Percentiles rank a stretch among this genome's conserved stretches.
Evolutionary conservation across 2,329 filamentous ascomycete species (phyloP).

Genomic region (Aspergillus jensenii): DNA sequence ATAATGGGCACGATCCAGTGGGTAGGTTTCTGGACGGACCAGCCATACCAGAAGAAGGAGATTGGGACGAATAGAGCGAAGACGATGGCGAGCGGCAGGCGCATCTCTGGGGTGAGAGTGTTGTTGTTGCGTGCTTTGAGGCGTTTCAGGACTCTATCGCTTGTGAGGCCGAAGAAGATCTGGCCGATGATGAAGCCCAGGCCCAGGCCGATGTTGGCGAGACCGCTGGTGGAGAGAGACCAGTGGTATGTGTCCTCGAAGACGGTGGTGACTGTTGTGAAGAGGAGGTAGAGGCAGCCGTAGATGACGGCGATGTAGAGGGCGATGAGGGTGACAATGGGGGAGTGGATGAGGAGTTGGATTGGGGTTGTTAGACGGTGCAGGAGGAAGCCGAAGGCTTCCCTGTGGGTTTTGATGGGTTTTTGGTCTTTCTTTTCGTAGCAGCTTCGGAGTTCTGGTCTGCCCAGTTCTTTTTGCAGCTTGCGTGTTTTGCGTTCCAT

Average conservation of each 20-base stretch:
- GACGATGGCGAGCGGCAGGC: slow-evolving; percentile 53
- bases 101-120: slow-evolving; percentile 41
- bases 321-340: slow-evolving; percentile 9
- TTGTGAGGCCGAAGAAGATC: slow-evolving; percentile 28
- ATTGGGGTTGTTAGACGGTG: background rate
- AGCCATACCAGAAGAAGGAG: slow-evolving; percentile 40
- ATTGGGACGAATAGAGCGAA: slow-evolving; percentile 52
- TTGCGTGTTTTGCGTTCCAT: slow-evolving; percentile 11
- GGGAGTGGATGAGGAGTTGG: slow-evolving; percentile 8
- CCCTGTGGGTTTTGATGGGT: background rate
- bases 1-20: slow-evolving; percentile 61
- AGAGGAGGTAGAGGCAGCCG: slow-evolving; percentile 48
- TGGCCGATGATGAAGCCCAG: slow-evolving; percentile 33
- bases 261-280: slow-evolving; percentile 50
- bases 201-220: slow-evolving; percentile 47
- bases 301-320: slow-evolving; percentile 11
- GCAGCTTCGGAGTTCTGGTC: slow-evolving; percentile 14
- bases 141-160: slow-evolving; percentile 5
- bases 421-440: slow-evolving; percentile 10
- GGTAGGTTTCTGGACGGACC: slow-evolving; percentile 48
- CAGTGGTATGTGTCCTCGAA: slow-evolving; percentile 48
- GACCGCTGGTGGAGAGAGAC: slow-evolving; percentile 41
- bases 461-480: slow-evolving; percentile 8
- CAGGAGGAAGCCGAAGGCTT: background rate
- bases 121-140: slow-evolving; percentile 11